A percentile compares a stretch with the other conserved stretches of the same genome.
Conservation (phyloP, 2,329 filamentous ascomycete genomes). For the Cryphonectria radicalis region DNA sequence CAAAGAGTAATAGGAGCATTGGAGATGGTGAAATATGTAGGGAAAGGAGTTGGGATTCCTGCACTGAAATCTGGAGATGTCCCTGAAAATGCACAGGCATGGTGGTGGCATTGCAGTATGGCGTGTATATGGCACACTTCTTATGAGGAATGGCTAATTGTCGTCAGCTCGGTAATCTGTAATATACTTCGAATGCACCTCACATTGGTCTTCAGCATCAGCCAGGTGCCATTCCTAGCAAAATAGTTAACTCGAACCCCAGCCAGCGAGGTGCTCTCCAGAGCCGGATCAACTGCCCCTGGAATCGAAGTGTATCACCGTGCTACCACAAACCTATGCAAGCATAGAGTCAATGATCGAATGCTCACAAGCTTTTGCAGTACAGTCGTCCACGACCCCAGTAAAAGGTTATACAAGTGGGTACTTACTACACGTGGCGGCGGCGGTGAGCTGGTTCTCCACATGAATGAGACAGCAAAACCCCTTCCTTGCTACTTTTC, state of each 20-base stretch:
- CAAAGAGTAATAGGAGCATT: too few species aligned
- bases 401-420: background rate
- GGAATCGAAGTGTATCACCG: background rate
- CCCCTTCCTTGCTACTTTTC: background rate
- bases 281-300: background rate
- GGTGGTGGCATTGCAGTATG: too few species aligned
- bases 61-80: too few species aligned
- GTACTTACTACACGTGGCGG: constrained; percentile 9
- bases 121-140: too few species aligned
- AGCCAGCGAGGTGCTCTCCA: background rate
- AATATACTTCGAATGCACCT: background rate
- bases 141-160: background rate
- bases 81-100: too few species aligned
- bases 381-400: background rate
- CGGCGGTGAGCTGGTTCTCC: constrained; percentile 10
- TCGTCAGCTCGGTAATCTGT: background rate
- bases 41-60: too few species aligned
- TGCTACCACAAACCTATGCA: background rate
- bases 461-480: background rate
- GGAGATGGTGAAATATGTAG: too few species aligned
- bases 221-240: background rate
- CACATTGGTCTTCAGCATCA: background rate
- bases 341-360: background rate
- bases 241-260: background rate
- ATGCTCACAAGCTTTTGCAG: background rate